A percentile compares a stretch with the other conserved stretches of the same genome.
phyloP scores from a whole-genome alignment of 305 asterid genomes.

The Vinca major region DNA sequence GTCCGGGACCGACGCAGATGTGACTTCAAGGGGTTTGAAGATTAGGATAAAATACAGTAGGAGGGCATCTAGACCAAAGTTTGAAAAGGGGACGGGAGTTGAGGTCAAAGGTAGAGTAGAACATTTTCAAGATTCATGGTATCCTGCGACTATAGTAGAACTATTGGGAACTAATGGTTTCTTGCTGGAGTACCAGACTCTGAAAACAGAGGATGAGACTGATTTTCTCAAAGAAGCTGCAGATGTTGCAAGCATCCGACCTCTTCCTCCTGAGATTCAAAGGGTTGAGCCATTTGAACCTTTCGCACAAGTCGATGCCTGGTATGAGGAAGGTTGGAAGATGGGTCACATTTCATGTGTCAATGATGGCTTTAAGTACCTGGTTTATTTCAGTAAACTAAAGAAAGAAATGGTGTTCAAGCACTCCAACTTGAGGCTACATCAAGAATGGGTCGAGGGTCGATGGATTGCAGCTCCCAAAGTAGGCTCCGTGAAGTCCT shows the following conservation, averaged over 20 bases:
- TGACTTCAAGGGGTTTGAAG: not conserved
- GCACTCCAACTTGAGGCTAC: slow-evolving; percentile 51
- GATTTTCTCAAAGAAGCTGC: slow-evolving; percentile 36
- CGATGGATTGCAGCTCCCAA: slow-evolving; percentile 34
- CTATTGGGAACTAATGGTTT: slow-evolving; percentile 27
- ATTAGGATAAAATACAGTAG: not conserved
- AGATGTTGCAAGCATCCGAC: slow-evolving; percentile 38
- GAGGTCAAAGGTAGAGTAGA: slow-evolving; percentile 48
- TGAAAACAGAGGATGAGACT: slow-evolving; percentile 30
- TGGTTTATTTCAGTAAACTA: slow-evolving; percentile 24
- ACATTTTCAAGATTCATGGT: slow-evolving; percentile 34
- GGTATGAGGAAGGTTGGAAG: slow-evolving; percentile 51
- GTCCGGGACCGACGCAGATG: not conserved
- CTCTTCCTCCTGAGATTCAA: slow-evolving; percentile 31
- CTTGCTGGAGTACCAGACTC: slow-evolving; percentile 39
- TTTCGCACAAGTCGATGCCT: slow-evolving; percentile 45
- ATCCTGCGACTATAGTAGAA: slow-evolving; percentile 34
- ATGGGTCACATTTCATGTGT: slow-evolving; percentile 35
- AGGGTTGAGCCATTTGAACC: slow-evolving; percentile 25
- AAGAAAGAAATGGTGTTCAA: slow-evolving; percentile 35
- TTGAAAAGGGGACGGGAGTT: slow-evolving; percentile 37
- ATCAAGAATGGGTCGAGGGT: slow-evolving; percentile 42
- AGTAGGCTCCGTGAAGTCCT: slow-evolving; percentile 17
- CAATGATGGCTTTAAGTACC: slow-evolving; percentile 24
- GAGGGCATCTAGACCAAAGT: slow-evolving; percentile 6